These are phyloP conservation scores for Malus domestica DNA, from an alignment of 306 rosid species.

Conservation along the genomic window ASM211411v1 NC_041790.1:36503501-36504000, in stretches of 20 bases:
- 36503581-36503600: conserved; percentile 24
- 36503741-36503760: conserved; percentile 23
- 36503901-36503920: neutral
- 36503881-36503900: neutral
- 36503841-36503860: conserved; percentile 14
- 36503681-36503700: conserved; percentile 12
- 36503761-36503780: conserved; percentile 32
- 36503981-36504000: neutral
- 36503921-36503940: neutral
- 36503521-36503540: conserved; percentile 23
- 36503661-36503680: conserved; percentile 37
- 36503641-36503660: conserved; percentile 38
- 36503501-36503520: conserved; percentile 74
- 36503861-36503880: neutral
- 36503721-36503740: conserved; percentile 28
- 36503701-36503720: conserved; percentile 29
- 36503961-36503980: neutral
- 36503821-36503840: neutral
- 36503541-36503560: conserved; percentile 26
- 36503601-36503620: conserved; percentile 22
- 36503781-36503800: conserved; percentile 34
- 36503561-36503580: conserved; percentile 40
- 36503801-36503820: conserved; percentile 29
- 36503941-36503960: neutral
- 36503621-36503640: conserved; percentile 8